Conservation (phyloP, 768 basidiomycete genomes). For the Russula dissimulans region DNA sequence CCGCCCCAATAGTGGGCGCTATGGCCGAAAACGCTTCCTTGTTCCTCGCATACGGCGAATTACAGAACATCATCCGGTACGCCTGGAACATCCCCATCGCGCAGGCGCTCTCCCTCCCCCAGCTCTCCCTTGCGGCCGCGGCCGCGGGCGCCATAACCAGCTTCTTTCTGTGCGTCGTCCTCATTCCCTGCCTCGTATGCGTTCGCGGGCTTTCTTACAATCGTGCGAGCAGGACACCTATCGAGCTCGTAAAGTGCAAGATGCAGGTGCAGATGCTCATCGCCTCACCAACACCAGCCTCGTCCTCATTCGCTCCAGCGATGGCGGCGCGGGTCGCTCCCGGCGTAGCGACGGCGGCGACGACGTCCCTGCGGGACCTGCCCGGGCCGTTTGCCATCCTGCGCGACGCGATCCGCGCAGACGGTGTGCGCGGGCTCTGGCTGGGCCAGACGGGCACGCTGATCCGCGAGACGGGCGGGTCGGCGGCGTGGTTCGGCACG, state of each 20-base stretch:
- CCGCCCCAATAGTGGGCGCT: constrained; percentile 84
- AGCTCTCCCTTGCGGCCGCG: constrained; percentile 72
- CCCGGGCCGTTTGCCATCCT: constrained; percentile 73
- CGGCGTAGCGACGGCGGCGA: constrained; percentile 7
- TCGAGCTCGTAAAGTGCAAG: constrained; percentile 93
- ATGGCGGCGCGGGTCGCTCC: constrained; percentile 36
- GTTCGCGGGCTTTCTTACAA: background rate
- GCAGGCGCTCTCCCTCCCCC: constrained; percentile 46
- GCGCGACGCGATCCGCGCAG: constrained; percentile 46
- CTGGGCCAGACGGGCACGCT: constrained; percentile 90
- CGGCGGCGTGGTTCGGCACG: constrained; percentile 82
- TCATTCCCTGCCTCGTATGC: background rate
- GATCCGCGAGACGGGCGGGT: constrained; percentile 87
- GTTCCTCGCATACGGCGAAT: constrained; percentile 78
- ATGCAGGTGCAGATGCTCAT: constrained; percentile 94
- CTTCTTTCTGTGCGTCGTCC: constrained; percentile 61
- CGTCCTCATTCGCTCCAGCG: constrained; percentile 12
- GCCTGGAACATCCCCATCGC: constrained; percentile 28
- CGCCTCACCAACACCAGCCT: constrained; percentile 19
- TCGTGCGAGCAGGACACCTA: constrained; percentile 56
- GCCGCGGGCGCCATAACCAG: constrained; percentile 84
- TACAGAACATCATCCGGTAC: constrained; percentile 51
- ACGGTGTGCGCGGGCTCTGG: constrained; percentile 87
- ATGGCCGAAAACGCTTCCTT: constrained; percentile 87
- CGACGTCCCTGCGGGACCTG: constrained; percentile 27